Base-by-base conservation (phyloP, 495 filamentous ascomycete species). In the Tuber calosporum region DNA sequence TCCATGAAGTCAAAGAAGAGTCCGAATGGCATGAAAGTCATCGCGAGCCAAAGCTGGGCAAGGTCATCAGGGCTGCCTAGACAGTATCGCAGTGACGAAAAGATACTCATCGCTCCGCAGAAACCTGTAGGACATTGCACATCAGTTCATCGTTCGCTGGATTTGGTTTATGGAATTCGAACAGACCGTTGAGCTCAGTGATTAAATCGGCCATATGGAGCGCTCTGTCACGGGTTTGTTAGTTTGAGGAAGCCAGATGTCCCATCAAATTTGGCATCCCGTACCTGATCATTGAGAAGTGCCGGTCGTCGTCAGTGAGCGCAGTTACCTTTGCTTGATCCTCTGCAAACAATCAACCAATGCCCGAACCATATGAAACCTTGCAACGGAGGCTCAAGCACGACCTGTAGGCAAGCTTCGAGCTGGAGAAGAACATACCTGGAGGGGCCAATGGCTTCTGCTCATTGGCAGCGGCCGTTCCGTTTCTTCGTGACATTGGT, bases 1-100 rank as follows among this genome's bases (percentile, higher is more conserved):
- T 99, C 95, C 89, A 98, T 93, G 81, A 97, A 97, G 82, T 99
- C 95, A 83, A 99, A 99, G 85, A 97, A 97, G 4, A 98, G 87
- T 3, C 94, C 95, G 41, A 97, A 91, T 2, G 94, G 94, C 85
- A 97, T 91, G 82, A 97, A 92, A 0, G 84, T 88, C 68, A 99
- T 89, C 26, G 96, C 94, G 37, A 89, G 82, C 87, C 90, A 98
- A 39, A 97, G 84, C 77, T 91, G 87, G 22, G 83, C 82, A 77
- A 88, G 85, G 68, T 90, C 85, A 43, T 86, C 79, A 4, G 92
- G 88, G 68, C 90, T 89, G 76, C 90, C 90, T 76, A 97, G 86
- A 83, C 91, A 94, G 86, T 97, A 98, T 58, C 93, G 93, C 86
- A 99, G 88, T 45, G 94, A 97, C 22, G 94, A 93, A 85, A 98